Percentiles rank a stretch among this genome's conserved stretches.
These are phyloP conservation scores for Phytophthora boehmeriae DNA, from an alignment of 352 stramenopile species.

Conservation along the genomic window DNA sequence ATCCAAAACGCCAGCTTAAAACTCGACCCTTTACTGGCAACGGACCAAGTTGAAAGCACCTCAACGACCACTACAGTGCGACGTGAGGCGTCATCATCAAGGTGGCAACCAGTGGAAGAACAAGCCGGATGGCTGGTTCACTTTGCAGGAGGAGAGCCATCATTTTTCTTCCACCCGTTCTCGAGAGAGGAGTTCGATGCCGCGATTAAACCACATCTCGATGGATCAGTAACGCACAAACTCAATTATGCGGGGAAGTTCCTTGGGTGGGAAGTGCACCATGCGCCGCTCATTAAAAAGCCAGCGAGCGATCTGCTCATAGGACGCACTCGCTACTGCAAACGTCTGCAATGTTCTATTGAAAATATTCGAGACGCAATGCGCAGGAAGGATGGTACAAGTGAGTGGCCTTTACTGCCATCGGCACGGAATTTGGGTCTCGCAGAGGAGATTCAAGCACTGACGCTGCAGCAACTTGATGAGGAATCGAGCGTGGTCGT, in stretches of 20 bases:
- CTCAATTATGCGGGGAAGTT: constrained; percentile 9
- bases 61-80: background rate
- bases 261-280: constrained; percentile 27
- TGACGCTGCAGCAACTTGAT: constrained; percentile 20
- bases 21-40: background rate
- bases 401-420: constrained; percentile 5
- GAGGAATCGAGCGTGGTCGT: constrained; percentile 17
- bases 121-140: constrained; percentile 9
- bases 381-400: background rate
- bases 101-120: background rate
- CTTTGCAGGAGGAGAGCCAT: constrained; percentile 17
- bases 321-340: background rate
- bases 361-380: background rate
- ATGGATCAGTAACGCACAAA: constrained; percentile 4
- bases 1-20: background rate
- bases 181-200: constrained; percentile 13
- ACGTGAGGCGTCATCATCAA: background rate
- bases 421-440: constrained; percentile 2
- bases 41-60: background rate
- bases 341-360: background rate
- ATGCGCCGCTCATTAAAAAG: background rate
- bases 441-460: background rate
- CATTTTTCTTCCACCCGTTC: constrained; percentile 28
- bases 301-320: background rate
- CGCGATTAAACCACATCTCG: constrained; percentile 11